Percentiles rank a stretch among this genome's conserved stretches.
Evolutionary conservation across 768 basidiomycete genomes (phyloP).

Genomic region (Pulveroboletus sp.): DNA sequence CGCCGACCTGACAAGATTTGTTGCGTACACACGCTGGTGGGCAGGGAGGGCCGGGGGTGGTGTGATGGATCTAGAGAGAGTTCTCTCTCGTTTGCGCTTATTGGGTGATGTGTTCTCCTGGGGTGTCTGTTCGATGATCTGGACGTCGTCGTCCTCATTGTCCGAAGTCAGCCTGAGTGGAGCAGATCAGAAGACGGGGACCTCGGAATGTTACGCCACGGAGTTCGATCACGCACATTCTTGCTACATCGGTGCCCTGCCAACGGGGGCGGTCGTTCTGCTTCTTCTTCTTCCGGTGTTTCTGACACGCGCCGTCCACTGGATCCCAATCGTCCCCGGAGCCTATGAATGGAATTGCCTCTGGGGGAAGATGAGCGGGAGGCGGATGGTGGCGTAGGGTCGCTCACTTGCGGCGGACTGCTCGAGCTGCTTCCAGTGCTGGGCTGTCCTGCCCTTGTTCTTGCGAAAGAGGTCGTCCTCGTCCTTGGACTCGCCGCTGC

Average conservation of each 20-base stretch:
- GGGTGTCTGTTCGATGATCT: slow-evolving; percentile 37
- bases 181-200: slow-evolving; percentile 16
- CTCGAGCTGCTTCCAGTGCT: slow-evolving; percentile 59
- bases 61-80: slow-evolving; percentile 69
- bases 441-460: slow-evolving; percentile 53
- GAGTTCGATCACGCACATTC: slow-evolving; percentile 46
- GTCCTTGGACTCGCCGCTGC: slow-evolving; percentile 35
- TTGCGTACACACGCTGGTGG: slow-evolving; percentile 53
- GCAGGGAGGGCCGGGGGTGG: slow-evolving; percentile 64
- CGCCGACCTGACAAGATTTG: slow-evolving; percentile 56
- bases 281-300: slow-evolving; percentile 38
- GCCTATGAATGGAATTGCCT: slow-evolving; percentile 17
- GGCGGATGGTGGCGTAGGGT: not conserved
- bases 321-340: slow-evolving; percentile 26
- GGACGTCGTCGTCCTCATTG: slow-evolving; percentile 46
- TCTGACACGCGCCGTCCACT: slow-evolving; percentile 25
- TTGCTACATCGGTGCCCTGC: slow-evolving; percentile 39
- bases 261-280: slow-evolving; percentile 35
- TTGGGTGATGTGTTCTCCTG: slow-evolving; percentile 24
- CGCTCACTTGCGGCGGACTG: slow-evolving; percentile 52
- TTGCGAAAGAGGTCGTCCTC: slow-evolving; percentile 69
- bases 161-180: slow-evolving; percentile 33
- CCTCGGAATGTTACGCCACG: slow-evolving; percentile 1
- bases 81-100: slow-evolving; percentile 47
- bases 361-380: slow-evolving; percentile 16